These are phyloP conservation scores for Eragrostis tef DNA, from an alignment of 202 grass and related monocot species.

Conservation along the genomic window DNA sequence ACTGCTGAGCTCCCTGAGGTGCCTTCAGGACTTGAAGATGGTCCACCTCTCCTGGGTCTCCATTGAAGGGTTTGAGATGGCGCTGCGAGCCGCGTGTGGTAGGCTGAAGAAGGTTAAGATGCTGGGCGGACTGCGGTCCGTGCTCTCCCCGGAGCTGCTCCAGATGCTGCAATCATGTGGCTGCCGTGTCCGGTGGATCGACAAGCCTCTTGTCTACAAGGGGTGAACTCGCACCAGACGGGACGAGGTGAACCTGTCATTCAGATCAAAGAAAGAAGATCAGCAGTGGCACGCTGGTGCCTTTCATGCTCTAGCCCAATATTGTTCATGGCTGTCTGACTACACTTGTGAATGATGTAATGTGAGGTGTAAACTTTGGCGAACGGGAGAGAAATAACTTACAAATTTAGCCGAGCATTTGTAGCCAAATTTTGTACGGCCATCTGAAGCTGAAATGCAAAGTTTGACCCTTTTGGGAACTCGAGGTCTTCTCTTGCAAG, in stretches of 20 bases:
- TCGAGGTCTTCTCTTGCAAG: no score
- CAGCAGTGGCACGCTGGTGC: no score
- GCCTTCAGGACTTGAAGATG: slow-evolving; percentile 93
- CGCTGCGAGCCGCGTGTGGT: slow-evolving; percentile 60
- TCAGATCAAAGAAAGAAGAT: background rate
- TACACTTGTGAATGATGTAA: no score
- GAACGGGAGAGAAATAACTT: no score
- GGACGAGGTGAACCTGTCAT: background rate
- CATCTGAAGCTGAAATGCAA: no score
- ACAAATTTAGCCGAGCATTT: no score
- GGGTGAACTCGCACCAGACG: slow-evolving; percentile 13
- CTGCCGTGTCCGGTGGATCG: slow-evolving; percentile 80
- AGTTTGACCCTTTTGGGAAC: no score
- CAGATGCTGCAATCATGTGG: slow-evolving; percentile 65
- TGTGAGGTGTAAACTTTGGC: no score
- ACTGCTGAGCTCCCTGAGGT: slow-evolving; percentile 72
- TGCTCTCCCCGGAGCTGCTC: slow-evolving; percentile 72
- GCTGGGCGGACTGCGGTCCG: slow-evolving; percentile 55
- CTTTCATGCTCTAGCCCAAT: no score
- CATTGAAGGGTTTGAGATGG: slow-evolving; percentile 78
- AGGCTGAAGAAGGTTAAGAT: slow-evolving; percentile 97
- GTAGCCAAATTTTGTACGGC: no score
- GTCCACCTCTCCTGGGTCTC: slow-evolving; percentile 85
- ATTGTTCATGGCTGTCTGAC: no score
- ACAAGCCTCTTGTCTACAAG: slow-evolving; percentile 76